Evolutionary conservation across 352 stramenopile species (phyloP).

Genomic region (Phytophthora crassamura): DNA sequence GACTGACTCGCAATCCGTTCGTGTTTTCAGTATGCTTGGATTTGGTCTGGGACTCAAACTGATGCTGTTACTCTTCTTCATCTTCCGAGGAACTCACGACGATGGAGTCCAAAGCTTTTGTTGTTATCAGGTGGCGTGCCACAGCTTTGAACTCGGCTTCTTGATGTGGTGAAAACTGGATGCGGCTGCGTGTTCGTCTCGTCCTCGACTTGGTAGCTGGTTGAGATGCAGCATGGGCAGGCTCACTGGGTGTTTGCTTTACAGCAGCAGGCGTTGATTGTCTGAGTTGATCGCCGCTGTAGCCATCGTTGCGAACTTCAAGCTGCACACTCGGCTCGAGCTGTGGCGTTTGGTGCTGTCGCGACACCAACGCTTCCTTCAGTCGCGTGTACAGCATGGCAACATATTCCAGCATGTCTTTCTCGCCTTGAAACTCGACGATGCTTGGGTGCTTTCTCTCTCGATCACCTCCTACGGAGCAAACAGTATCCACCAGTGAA

Average conservation of each 20-base stretch:
- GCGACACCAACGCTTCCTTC: slow-evolving; percentile 22
- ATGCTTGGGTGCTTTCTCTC: slow-evolving; percentile 29
- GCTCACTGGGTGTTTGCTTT: no score
- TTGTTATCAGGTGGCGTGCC: slow-evolving; percentile 38
- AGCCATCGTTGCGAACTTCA: neutral
- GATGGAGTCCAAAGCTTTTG: slow-evolving; percentile 31
- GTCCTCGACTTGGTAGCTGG: neutral
- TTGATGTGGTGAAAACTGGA: slow-evolving; percentile 24
- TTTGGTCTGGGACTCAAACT: no score
- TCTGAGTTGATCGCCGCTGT: neutral
- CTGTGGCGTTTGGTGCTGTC: neutral
- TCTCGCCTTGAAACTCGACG: slow-evolving; percentile 38
- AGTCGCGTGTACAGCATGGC: slow-evolving; percentile 43
- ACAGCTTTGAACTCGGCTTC: slow-evolving; percentile 54
- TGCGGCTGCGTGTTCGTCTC: neutral
- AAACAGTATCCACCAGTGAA: slow-evolving; percentile 45
- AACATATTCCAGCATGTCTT: slow-evolving; percentile 42
- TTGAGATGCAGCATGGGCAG: neutral
- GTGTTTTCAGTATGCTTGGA: neutral
- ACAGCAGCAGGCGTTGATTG: neutral
- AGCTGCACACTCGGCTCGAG: neutral
- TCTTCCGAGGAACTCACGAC: slow-evolving; percentile 46
- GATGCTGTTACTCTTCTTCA: slow-evolving; percentile 18
- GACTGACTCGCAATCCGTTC: neutral
- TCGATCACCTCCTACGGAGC: neutral